Evolutionary conservation across 495 filamentous ascomycete genomes (phyloP).

Genomic region (Neurospora sp.): DNA sequence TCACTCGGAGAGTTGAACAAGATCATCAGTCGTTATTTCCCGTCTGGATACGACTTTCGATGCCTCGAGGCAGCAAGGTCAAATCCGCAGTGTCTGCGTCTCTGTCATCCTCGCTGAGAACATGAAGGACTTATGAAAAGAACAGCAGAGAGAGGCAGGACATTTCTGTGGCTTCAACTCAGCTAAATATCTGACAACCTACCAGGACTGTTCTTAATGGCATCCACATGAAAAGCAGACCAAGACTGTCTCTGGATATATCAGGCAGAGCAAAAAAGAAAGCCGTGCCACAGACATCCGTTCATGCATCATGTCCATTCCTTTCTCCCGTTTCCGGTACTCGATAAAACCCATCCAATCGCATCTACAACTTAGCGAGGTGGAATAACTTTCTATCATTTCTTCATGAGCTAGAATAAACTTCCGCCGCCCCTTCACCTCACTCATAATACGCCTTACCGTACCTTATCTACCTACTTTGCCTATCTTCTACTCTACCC

Average conservation of each 20-base stretch:
- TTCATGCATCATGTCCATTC: neutral
- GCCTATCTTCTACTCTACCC: too few relatives aligned
- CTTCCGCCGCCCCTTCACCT: neutral
- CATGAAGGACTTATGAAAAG: neutral
- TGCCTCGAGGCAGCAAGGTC: neutral
- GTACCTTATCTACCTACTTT: too few relatives aligned
- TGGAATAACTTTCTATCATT: too few relatives aligned
- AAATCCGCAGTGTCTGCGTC: neutral
- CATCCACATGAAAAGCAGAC: neutral
- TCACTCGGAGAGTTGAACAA: neutral
- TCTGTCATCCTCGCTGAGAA: neutral
- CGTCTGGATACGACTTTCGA: neutral
- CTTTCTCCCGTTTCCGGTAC: neutral
- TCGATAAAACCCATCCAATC: neutral
- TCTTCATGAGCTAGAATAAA: neutral
- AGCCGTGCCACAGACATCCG: neutral
- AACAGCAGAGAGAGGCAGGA: neutral
- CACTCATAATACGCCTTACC: too few relatives aligned
- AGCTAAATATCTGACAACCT: neutral
- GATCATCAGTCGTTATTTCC: neutral
- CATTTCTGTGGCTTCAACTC: neutral
- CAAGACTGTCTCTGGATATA: neutral
- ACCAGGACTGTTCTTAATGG: neutral
- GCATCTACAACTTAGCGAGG: neutral
- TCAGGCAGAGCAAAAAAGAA: neutral